Base-by-base conservation (phyloP, 2,329 filamentous ascomycete species). In the Epichloe aotearoae region DNA sequence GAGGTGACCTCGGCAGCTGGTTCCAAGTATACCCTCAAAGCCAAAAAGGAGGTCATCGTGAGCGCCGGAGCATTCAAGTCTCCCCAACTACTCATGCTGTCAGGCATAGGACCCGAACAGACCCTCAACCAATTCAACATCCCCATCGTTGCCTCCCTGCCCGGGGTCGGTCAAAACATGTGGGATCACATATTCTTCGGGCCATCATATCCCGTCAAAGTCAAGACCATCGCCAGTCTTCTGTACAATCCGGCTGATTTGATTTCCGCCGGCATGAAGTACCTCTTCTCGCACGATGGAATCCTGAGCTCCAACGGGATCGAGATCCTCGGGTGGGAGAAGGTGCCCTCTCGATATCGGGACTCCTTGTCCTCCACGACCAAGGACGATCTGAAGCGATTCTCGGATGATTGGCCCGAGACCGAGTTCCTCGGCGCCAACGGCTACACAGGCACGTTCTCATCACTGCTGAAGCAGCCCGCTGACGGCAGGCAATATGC, bases 321-420 rank as follows among this genome's bases (percentile, higher is more conserved):
- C 46, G 52, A 55, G 33, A 46, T 55, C 20, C 43, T 56, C 1
- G 58, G 34, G 4, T 59, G 19, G 49, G 66, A 67, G 55, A 65
- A 64, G 53, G 54, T 67, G 7, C 65, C 66, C 5, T 40, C 45
- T 23, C 3, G 49, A 52, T 46, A 53, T 56, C 20, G 58, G 26
- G 17, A 41, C 23, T 38, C 14, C 12, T 47, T 51, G 34, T 55
- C 62, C 47, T 54, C 56, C 11, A 52, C 51, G 1, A 55, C 57
- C 17, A 59, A 57, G 7, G 17, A 51, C 23, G 50, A 51, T 1
- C 57, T 68, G 0, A 52, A 52, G 3, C 19, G 33, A 0, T 62
- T 62, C 12, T 65, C 67, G 0, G 55, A 57, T 14, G 65, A 66
- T 49, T 67, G 62, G 63, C 67, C 67, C 0, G 64, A 69, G 47